Evolutionary conservation across 1,284 basidiomycete species (phyloP), one percentile per base, ranked within the genome.

Genomic region (Tranzscheliella williamsii): DNA sequence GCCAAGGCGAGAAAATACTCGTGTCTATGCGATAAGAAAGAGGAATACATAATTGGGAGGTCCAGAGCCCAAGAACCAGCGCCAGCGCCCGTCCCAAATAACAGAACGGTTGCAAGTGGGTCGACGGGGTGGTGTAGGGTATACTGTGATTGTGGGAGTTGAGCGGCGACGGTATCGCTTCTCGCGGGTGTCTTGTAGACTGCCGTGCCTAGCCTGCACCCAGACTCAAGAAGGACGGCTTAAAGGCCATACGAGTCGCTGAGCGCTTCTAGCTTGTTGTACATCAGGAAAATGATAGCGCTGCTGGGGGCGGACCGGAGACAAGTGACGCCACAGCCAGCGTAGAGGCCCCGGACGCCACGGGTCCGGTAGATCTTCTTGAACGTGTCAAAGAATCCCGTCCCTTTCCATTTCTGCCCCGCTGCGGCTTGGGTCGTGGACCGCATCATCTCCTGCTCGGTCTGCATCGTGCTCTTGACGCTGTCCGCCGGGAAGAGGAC

Each of bases 391-490:
- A 84, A 75, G 71, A 96, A 96, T 7, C 86, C 82, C 31, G 83
- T 70, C 16, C 76, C 55, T 24, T 79, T 71, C 2, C 87, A 86
- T 17, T 44, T 45, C 20, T 46, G 37, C 13, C 47, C 52, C 9
- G 17, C 20, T 9, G 27, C 27, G 1, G 17, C 36, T 5, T 29
- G 21, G 3, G 30, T 12, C 6, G 44, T 21, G 4, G 44, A 42
- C 0, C 47, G 50, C 8, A 86, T 82, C 56, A 96, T 82, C 79
- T 96, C 93, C 42, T 88, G 88, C 78, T 88, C 88, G 0, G 94
- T 97, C 82, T 97, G 94, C 78, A 98, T 90, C 34, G 91, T 85
- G 64, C 88, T 91, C 81, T 98, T 98, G 73, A 97, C 85, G 26
- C 88, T 89, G 79, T 98, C 94, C 12, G 92, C 92, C 7, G 72